Evolutionary conservation across 1,284 basidiomycete genomes (phyloP), one percentile per base, ranked within the genome.

Genomic region (Naganishia sp.): DNA sequence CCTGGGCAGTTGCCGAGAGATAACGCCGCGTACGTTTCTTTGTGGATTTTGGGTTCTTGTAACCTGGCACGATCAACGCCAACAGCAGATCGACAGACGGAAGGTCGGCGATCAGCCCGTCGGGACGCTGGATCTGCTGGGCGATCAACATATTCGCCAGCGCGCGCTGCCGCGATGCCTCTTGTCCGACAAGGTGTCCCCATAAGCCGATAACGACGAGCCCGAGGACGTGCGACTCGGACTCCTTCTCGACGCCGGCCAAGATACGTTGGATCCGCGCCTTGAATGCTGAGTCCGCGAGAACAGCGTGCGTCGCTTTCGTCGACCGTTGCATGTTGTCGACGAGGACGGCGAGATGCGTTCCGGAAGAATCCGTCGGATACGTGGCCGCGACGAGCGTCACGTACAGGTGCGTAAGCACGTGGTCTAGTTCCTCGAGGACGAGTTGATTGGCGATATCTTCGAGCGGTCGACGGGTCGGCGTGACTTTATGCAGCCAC

Each of bases 181-280:
- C 63, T 28, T 76, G 75, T 45, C 74, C 73, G 15, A 72, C 69
- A 65, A 80, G 72, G 6, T 78, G 66, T 23, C 76, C 75, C 78
- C 79, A 79, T 11, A 80, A 71, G 39, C 77, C 79, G 35, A 79
- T 76, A 11, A 79, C 70, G 15, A 80, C 78, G 18, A 80, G 70
- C n/a, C 75, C 76, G 6, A 80, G 72, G 7, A 75, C 74, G 53
- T 77, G 76, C 5, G 75, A 71, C 0, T 75, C 68, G 17, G 75
- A 74, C 50, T 75, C 75, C 28, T 71, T 70, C 3, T 75, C 72
- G 2, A 76, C 70, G 23, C 72, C 72, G 35, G 69, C 68, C 6
- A 80, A 68, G 11, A 73, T 70, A 6, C 67, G 70, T 46, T 73
- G 69, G 47, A 79, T 78, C 70, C 79, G 77, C 43, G 70, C 72